Evolutionary conservation across 352 stramenopile species (phyloP).

Genomic region (Pythium aquatile): DNA sequence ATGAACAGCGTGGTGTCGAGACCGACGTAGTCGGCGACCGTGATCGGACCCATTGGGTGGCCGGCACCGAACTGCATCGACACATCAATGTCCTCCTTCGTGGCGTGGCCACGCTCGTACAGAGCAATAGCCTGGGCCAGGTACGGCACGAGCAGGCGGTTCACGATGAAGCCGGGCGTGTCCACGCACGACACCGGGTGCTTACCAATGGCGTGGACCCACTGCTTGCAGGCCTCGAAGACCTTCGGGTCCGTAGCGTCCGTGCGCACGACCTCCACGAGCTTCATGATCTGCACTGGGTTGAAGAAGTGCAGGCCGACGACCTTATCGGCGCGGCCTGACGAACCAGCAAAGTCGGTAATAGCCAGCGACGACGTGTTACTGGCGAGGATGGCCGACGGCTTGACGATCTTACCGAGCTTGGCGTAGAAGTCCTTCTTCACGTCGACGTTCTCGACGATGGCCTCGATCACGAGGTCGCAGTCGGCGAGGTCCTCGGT

Average conservation of each 20-base stretch:
- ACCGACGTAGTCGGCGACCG: constrained; percentile 95
- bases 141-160: constrained; percentile 87
- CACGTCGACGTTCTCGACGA: constrained; percentile 96
- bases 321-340: constrained; percentile 89
- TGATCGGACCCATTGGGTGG: constrained; percentile 96
- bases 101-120: constrained; percentile 93
- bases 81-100: constrained; percentile 96
- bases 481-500: constrained; percentile 84
- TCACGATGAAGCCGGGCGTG: constrained; percentile 98
- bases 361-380: constrained; percentile 96
- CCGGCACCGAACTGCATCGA: constrained; percentile 96
- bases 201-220: constrained; percentile 93
- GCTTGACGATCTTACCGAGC: constrained; percentile 89
- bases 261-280: constrained; percentile 97
- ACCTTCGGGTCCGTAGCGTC: constrained; percentile 89
- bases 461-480: constrained; percentile 97
- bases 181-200: constrained; percentile 94
- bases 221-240: constrained; percentile 91
- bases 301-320: constrained; percentile 99
- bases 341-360: constrained; percentile 93
- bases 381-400: constrained; percentile 93
- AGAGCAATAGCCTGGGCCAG: constrained; percentile 89
- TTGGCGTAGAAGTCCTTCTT: constrained; percentile 93
- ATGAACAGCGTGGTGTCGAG: constrained; percentile 97
- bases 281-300: constrained; percentile 93